Conservation (phyloP, 2,329 filamentous ascomycete genomes). For the Venturia nashicola region DNA sequence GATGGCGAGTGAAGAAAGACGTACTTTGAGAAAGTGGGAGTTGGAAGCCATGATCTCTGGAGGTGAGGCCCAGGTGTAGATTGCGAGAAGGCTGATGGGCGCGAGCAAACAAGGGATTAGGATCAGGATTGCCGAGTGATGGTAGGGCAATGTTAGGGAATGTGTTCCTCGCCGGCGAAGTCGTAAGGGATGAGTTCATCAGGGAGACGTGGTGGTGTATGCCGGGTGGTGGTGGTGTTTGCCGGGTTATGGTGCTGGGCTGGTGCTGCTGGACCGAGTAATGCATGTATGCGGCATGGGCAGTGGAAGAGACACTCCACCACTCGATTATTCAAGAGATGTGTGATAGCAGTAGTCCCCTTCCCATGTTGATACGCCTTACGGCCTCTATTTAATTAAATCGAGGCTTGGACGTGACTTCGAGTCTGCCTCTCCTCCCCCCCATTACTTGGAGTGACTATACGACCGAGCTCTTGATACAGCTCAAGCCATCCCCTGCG, state of each 20-base stretch:
- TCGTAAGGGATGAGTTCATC: slow-evolving; percentile 1
- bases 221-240: neutral
- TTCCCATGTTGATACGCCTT: neutral
- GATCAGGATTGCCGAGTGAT: neutral
- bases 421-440: neutral
- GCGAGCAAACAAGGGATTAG: neutral
- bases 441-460: neutral
- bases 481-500: neutral
- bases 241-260: neutral
- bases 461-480: neutral
- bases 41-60: slow-evolving; percentile 9
- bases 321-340: neutral
- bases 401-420: neutral
- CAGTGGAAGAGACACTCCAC: neutral
- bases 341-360: too few species aligned
- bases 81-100: neutral
- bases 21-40: slow-evolving; percentile 17
- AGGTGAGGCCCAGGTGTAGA: neutral
- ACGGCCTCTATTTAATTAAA: neutral
- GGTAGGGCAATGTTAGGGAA: neutral
- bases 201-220: neutral
- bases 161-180: slow-evolving; percentile 1
- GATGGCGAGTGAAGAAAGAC: neutral
- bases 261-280: neutral
- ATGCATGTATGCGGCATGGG: neutral